Conservation (phyloP, 441 rosid species). For the Gossypium laxum region DNA sequence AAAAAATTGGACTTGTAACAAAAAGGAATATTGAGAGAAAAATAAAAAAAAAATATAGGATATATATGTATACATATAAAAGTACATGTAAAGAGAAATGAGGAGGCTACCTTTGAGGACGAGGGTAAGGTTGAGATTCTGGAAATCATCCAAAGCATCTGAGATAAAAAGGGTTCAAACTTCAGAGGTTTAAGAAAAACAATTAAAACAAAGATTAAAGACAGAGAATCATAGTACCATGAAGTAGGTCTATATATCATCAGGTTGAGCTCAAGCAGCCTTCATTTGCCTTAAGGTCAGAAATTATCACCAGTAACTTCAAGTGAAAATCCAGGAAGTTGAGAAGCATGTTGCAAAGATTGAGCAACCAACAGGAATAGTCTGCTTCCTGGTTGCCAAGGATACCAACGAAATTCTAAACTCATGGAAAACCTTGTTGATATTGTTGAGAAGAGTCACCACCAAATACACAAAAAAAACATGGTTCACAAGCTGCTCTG, state of each 20-base stretch:
- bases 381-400: too few species aligned
- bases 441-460: too few species aligned
- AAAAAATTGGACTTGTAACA: background rate
- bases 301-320: too few species aligned
- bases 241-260: conserved; percentile 78
- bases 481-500: too few species aligned
- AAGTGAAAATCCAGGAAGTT: too few species aligned
- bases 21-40: background rate
- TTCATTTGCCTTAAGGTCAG: too few species aligned
- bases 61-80: background rate
- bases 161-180: conserved; percentile 15
- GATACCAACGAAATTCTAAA: too few species aligned
- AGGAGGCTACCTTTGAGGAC: conserved; percentile 37
- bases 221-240: conserved; percentile 46
- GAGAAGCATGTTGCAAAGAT: too few species aligned
- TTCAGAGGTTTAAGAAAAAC: background rate
- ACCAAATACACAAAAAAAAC: too few species aligned
- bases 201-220: background rate
- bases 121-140: conserved; percentile 56
- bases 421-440: too few species aligned
- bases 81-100: background rate
- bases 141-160: conserved; percentile 97
- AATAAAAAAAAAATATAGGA: too few species aligned
- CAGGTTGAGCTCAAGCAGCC: conserved; percentile 17
- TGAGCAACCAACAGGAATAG: too few species aligned